Conservation (phyloP, 257 asterid genomes). For the Nicotiana attenuata region DNA sequence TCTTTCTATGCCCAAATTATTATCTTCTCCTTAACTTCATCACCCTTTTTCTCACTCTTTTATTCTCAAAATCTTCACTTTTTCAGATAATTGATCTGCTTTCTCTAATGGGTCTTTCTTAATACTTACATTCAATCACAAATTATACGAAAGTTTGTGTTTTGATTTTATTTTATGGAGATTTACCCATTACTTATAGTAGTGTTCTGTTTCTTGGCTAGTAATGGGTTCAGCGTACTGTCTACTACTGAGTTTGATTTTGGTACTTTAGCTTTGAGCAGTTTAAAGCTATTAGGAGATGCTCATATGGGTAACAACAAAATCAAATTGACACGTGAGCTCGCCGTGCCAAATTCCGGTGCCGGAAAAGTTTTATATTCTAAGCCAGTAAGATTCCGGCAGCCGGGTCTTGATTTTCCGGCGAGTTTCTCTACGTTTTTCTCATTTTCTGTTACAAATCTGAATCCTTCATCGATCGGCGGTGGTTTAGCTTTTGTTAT, state of each 20-base stretch:
- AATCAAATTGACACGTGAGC: slow-evolving; percentile 58
- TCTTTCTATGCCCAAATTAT: slow-evolving; percentile 12
- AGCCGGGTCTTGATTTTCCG: slow-evolving; percentile 29
- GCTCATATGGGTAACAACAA: slow-evolving; percentile 70
- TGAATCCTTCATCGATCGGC: slow-evolving; percentile 73
- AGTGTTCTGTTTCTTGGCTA: slow-evolving; percentile 1
- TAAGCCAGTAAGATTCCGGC: slow-evolving; percentile 51
- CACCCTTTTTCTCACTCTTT: background rate
- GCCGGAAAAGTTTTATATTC: slow-evolving; percentile 67
- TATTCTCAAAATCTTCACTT: background rate
- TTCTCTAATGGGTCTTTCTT: background rate
- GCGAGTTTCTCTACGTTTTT: slow-evolving; percentile 71
- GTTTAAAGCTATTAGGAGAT: slow-evolving; percentile 70
- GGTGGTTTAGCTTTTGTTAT: slow-evolving; percentile 77
- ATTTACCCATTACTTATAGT: background rate
- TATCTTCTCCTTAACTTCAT: too few species aligned
- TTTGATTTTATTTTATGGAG: background rate
- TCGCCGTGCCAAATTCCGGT: slow-evolving; percentile 66
- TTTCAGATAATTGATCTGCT: background rate
- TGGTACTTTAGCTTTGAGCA: slow-evolving; percentile 45
- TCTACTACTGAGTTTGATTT: slow-evolving; percentile 47
- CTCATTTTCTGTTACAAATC: slow-evolving; percentile 54
- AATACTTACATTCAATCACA: too few species aligned
- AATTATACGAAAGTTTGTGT: too few species aligned
- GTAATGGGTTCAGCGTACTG: background rate